phyloP scores from a whole-genome alignment of 2,329 filamentous ascomycete genomes.

The Penicillium sp. region DNA sequence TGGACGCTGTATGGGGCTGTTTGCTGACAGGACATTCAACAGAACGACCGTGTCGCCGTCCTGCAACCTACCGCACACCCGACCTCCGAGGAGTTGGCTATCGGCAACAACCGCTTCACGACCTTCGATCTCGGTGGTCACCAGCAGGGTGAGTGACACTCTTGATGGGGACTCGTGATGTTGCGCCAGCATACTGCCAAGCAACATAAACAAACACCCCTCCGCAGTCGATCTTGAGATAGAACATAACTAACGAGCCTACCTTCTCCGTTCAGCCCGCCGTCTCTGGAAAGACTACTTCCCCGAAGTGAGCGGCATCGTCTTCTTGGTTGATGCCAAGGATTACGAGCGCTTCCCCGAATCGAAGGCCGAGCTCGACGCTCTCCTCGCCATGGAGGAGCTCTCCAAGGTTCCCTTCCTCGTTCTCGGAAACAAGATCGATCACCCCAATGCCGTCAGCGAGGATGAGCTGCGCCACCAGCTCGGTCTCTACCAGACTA shows the following conservation, averaged over 20 bases:
- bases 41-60: constrained; percentile 92
- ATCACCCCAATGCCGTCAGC: constrained; percentile 90
- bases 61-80: constrained; percentile 88
- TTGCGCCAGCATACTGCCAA: not conserved
- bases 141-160: constrained; percentile 68
- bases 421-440: constrained; percentile 98
- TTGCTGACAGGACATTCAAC: constrained; percentile 8
- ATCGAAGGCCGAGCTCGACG: constrained; percentile 95
- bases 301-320: constrained; percentile 92
- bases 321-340: constrained; percentile 97
- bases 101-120: constrained; percentile 90
- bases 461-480: constrained; percentile 94
- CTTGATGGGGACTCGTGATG: not conserved
- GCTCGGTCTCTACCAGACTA: constrained; percentile 92
- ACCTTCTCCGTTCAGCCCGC: constrained; percentile 57
- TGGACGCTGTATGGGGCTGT: not conserved
- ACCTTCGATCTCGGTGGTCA: constrained; percentile 93
- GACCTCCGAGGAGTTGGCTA: constrained; percentile 87
- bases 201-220: not conserved
- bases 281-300: constrained; percentile 97
- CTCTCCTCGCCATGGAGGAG: constrained; percentile 94
- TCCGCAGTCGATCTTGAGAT: not conserved
- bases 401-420: constrained; percentile 93
- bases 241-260: constrained; percentile 1
- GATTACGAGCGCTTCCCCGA: constrained; percentile 92